Evolutionary conservation across 495 filamentous ascomycete species (phyloP), one percentile per base, ranked within the genome.

Genomic region (Sphaerosporella brunnea): DNA sequence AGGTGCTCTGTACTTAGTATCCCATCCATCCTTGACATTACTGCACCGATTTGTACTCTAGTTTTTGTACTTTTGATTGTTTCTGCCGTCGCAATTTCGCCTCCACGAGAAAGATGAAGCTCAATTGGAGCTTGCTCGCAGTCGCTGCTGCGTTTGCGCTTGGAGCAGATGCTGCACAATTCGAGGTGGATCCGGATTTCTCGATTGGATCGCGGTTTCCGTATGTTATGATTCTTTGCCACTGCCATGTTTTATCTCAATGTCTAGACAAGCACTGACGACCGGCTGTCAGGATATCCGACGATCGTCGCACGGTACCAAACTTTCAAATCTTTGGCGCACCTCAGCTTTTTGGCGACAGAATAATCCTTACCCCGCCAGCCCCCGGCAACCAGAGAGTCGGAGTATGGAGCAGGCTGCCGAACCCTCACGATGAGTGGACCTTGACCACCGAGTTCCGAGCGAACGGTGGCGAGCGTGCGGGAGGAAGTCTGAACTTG

Each of bases 351-450:
- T 73, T 96, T 51, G 92, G 85, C 37, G 84, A 96, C 67, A 85
- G 86, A 61, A 49, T 96, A 45, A 83, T 97, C 58, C 70, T 97
- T 39, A 97, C 92, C 7, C 90, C 92, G 1, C 79, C 83, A 5
- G 75, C 73, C 42, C 86, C 88, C 8, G 90, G 90, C 36, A 90
- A 90, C 62, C 74, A 76, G 52, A 75, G 87, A 64, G 83, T 82
- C 51, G 81, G 79, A 39, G 61, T 84, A 49, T 97, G 90, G 85
- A 68, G 79, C 24, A 75, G 86, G 41, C 70, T 68, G 23, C 65
- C 70, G 66, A 69, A 72, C 53, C 66, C 73, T 23, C 55, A 65
- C 48, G 68, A 80, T 46, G 73, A 78, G 63, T 97, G 85, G 85
- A 72, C 71, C 9, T 75, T 76, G 26, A 84, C 92, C 53, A 68